Evolutionary conservation across 805 yeast species (phyloP).

Genomic region (Myxozyma sirexii): DNA sequence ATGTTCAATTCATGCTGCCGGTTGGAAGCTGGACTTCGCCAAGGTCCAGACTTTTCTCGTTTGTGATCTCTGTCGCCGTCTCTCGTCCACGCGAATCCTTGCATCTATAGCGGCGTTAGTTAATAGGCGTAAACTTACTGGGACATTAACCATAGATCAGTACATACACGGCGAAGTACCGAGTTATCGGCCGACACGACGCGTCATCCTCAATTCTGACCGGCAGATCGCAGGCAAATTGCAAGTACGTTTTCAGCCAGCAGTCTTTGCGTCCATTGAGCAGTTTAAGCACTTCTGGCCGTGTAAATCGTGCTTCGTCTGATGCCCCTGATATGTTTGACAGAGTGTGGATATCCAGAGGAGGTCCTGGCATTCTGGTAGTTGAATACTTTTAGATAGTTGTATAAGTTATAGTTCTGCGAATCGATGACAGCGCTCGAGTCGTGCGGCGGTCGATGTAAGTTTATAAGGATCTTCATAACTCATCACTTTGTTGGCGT

Average conservation of each 20-base stretch:
- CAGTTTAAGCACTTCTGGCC: slow-evolving; percentile 1
- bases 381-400: too few species aligned
- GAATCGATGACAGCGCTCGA: too few species aligned
- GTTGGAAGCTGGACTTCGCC: neutral
- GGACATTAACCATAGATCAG: too few species aligned
- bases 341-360: neutral
- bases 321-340: neutral
- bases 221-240: slow-evolving; percentile 16
- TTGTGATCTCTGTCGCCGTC: slow-evolving; percentile 5
- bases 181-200: slow-evolving; percentile 7
- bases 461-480: too few species aligned
- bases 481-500: too few species aligned
- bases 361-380: neutral
- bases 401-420: too few species aligned
- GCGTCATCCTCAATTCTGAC: slow-evolving; percentile 4
- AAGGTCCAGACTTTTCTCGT: neutral
- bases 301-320: neutral
- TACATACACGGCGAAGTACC: slow-evolving; percentile 25
- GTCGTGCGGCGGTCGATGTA: too few species aligned
- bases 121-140: too few species aligned
- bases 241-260: slow-evolving; percentile 11
- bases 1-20: neutral
- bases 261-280: slow-evolving; percentile 6
- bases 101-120: too few species aligned
- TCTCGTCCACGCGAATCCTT: neutral